Base-by-base conservation (phyloP, 768 basidiomycete species). In the Lanmaoa pseudosensibilis region DNA sequence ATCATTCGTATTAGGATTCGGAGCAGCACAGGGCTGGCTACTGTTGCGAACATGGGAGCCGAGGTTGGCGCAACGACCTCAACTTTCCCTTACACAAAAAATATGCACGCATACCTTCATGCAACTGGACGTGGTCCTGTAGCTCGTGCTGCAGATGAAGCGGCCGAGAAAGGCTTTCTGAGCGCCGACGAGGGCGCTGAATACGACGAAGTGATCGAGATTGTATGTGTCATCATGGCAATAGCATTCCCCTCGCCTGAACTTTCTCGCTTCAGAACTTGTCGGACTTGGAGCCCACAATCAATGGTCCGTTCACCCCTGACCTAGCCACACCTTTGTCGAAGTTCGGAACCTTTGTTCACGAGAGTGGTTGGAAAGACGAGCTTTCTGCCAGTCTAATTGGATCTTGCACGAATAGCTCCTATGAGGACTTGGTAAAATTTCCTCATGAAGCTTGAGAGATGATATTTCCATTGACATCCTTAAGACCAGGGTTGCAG, bases 41-140 rank as follows among this genome's bases (percentile, higher is more conserved):
- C 97, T 2, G 90, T 99, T 53, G 90, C 92, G 43, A 98, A 99
- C 74, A 99, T 98, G 97, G 97, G 97, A 49, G 97, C 97, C 13
- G 97, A 99, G 78, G 95, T 98, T n/a, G 97, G 97, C 38, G 97
- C 97, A n/a, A 99, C 97, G 1, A 98, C 97, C 0, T 96, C 95
- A 1, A 93, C 90, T 7, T 99, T 99, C 81, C 95, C 96, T 5
- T 99, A 98, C 74, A 94, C 93, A 16, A 74, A 83, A 18, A 84
- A 85, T 65, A 98, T 98, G 96, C 81, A 85, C 33, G 79, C 84
- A 36, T 99, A 98, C 74, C 83, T 99, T 32, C 78, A 83, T 60
- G 94, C 94, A 19, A 99, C 97, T 10, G 88, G 92, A 47, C 86
- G 97, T 54, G 85, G 82, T 39, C 84, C 88, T 33, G 93, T 96